phyloP scores from a whole-genome alignment of 148 eudicot species.

The Camellia granthamiana region DNA sequence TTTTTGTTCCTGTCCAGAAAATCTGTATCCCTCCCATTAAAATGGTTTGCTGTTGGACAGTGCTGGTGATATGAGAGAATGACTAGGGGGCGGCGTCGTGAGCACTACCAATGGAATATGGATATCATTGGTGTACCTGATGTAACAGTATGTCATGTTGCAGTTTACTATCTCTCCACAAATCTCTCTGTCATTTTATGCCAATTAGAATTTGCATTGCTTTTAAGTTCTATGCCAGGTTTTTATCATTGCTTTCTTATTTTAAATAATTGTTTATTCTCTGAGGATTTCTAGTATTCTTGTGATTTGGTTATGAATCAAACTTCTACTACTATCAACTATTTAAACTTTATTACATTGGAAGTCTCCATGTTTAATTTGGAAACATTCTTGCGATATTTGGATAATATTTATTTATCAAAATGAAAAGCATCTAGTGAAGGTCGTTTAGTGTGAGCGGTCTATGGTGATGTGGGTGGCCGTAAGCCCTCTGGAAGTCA shows the following conservation, averaged over 20 bases:
- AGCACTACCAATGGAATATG: conserved; percentile 99
- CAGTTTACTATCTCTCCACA: neutral
- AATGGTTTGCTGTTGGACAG: conserved; percentile 98
- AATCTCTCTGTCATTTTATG: neutral
- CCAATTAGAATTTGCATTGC: neutral
- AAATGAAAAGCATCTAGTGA: no score
- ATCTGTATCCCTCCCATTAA: conserved; percentile 79
- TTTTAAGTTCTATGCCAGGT: no score
- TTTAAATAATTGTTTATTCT: conserved; percentile 11
- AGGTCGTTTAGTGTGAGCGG: no score
- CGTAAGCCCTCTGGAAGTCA: no score
- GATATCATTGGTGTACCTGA: conserved; percentile 94
- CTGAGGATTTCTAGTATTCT: neutral
- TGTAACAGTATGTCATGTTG: conserved; percentile 53
- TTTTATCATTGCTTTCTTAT: conserved; percentile 8
- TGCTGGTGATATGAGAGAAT: conserved; percentile 99
- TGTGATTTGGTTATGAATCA: neutral
- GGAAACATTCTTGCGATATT: neutral
- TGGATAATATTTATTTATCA: neutral
- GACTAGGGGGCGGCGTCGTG: conserved; percentile 98
- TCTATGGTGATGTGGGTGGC: no score
- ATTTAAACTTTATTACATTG: neutral
- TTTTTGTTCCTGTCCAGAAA: conserved; percentile 83
- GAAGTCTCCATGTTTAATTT: neutral
- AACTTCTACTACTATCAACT: neutral